Base-by-base conservation (phyloP, 257 asterid species). In the Agastache rugosa region DNA sequence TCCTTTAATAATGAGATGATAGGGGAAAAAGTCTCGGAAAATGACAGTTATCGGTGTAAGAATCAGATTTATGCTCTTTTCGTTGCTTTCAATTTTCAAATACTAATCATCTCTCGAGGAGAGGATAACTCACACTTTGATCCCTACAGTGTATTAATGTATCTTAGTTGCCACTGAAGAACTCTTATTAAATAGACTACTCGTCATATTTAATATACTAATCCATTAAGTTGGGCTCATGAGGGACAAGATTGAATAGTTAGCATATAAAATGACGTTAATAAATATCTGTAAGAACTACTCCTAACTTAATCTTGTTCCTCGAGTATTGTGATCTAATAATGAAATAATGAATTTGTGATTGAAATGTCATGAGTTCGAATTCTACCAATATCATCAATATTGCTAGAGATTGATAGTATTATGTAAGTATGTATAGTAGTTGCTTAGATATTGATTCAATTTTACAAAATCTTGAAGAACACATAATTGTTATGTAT, bases 21-120 rank as follows among this genome's bases (percentile, higher is more conserved):
- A 37, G 45, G 34, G 20, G 8, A 34, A 45, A 60, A 76, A 60
- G 65, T 47, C 22, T 11, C 10, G 17, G 74, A 69, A 76, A 76
- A 48, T 60, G 80, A 60, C 71, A 1, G 15, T 16, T 44, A 39
- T 25, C 54, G 53, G n/a, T 64, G 54, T 8, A 4, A 11, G 64
- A 58, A 58, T 51, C 64, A n/a, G 11, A 59, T 47, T 27, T 23
- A 58, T 70, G 39, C 53, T 29, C 15, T 12, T 59, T 27, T 27
- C 3, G 11, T 53, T 51, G 51, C 51, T 44, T 44, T 44, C 51
- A 11, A 44, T 11, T 12, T 39, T 44, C 3, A 3, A 1, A 51
- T 11, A 12, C 16, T 11, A 17, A 17, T 51, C 54, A 48, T 15
- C 54, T 5, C 54, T 48, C 6, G 11, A 17, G n/a, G 8, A 50